Evolutionary conservation across 2,329 filamentous ascomycete species (phyloP).

Genomic region (Aspergillus floridensis): DNA sequence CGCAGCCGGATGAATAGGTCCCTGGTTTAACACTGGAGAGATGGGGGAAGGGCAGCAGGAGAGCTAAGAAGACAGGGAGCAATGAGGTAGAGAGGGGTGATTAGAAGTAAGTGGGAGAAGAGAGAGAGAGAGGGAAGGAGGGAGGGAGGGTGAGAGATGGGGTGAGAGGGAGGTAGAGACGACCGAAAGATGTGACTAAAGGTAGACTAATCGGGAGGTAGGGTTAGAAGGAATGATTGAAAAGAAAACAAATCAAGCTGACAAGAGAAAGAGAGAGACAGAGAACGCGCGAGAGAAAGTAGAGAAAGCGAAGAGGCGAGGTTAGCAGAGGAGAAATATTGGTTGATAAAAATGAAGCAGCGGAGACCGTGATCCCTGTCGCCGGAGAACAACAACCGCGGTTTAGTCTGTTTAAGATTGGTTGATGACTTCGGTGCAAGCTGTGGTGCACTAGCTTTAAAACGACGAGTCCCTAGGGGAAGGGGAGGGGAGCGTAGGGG

Average conservation of each 20-base stretch:
- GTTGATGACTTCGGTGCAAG: background rate
- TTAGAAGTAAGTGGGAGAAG: background rate
- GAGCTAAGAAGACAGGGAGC: background rate
- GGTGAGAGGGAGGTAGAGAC: constrained; percentile 4
- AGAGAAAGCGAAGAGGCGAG: constrained; percentile 3
- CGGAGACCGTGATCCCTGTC: constrained; percentile 18
- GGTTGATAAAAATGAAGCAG: constrained; percentile 8
- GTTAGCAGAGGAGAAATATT: constrained; percentile 1
- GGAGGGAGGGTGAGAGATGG: background rate
- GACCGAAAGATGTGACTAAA: constrained; percentile 1
- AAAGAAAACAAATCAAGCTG: background rate
- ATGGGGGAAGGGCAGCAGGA: background rate
- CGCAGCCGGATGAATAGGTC: constrained; percentile 2
- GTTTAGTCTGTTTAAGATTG: constrained; percentile 8
- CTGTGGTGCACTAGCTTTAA: background rate
- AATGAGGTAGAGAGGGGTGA: background rate
- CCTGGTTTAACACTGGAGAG: background rate
- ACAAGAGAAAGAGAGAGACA: constrained; percentile 4
- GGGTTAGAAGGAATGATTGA: background rate
- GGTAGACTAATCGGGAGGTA: background rate
- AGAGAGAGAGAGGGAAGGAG: background rate
- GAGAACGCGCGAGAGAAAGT: constrained; percentile 1
- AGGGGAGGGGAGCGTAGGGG: background rate
- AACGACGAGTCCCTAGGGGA: background rate
- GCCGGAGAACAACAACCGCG: constrained; percentile 13